phyloP scores from a whole-genome alignment of 1,284 basidiomycete species.

The Cryptococcus jaspeensis region DNA sequence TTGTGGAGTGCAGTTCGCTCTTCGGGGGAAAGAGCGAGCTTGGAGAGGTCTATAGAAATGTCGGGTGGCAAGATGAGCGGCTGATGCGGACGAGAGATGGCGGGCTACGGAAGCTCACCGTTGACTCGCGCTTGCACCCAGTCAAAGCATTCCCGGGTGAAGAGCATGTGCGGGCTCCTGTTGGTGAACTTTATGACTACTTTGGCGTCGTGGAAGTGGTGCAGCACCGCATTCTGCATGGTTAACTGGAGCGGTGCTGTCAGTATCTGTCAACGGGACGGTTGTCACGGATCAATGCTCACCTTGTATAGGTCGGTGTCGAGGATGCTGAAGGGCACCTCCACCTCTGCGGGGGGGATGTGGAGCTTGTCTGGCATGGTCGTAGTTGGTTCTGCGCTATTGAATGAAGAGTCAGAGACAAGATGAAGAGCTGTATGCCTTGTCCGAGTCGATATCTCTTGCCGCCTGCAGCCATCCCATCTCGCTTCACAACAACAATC shows the following conservation, averaged over 20 bases:
- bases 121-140: slow-evolving; percentile 64
- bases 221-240: slow-evolving; percentile 91
- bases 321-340: slow-evolving; percentile 65
- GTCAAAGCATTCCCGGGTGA: slow-evolving; percentile 69
- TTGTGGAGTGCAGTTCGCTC: slow-evolving; percentile 70
- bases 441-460: too few species aligned
- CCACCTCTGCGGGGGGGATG: slow-evolving; percentile 25
- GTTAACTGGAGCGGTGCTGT: slow-evolving; percentile 64
- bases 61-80: neutral
- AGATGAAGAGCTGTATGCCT: too few species aligned
- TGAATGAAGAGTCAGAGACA: neutral
- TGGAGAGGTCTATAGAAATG: slow-evolving; percentile 61
- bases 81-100: neutral
- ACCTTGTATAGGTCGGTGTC: slow-evolving; percentile 98
- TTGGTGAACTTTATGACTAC: slow-evolving; percentile 78
- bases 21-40: slow-evolving; percentile 60
- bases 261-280: neutral
- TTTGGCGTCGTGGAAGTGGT: slow-evolving; percentile 69
- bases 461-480: too few species aligned
- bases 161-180: slow-evolving; percentile 67
- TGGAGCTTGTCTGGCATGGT: slow-evolving; percentile 5
- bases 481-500: too few species aligned
- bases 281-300: neutral
- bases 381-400: neutral
- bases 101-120: slow-evolving; percentile 56